Evolutionary conservation across 371 early-diverging fungal species (phyloP).

Genomic region (Lichtheimia ramosa): DNA sequence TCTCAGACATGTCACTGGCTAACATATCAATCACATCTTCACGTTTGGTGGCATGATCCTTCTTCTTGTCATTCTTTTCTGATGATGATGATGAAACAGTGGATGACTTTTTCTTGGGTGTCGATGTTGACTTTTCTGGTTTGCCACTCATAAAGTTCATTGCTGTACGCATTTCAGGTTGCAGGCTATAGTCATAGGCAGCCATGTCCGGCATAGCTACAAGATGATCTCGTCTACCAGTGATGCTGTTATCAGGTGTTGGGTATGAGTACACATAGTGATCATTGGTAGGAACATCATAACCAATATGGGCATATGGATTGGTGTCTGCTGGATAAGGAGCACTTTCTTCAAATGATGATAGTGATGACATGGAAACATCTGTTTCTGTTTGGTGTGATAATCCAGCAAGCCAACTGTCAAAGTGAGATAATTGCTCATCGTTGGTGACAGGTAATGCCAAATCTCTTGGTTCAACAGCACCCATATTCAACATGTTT

Average conservation of each 20-base stretch:
- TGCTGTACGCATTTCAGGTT: constrained; percentile 26
- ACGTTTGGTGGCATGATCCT: too few relatives aligned
- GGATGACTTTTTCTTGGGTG: constrained; percentile 10
- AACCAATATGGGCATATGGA: neutral
- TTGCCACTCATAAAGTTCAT: constrained; percentile 26
- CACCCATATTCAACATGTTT: constrained; percentile 14
- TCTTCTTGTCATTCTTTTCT: too few relatives aligned
- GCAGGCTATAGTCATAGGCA: constrained; percentile 7
- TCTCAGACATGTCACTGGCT: constrained; percentile 9
- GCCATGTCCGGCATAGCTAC: constrained; percentile 25
- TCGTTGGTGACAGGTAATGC: constrained; percentile 30
- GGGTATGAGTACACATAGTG: too few relatives aligned
- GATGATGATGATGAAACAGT: neutral
- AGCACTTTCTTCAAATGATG: constrained; percentile 1
- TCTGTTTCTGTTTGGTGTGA: neutral
- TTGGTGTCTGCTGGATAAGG: neutral
- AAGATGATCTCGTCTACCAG: constrained; percentile 34
- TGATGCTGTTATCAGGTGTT: neutral
- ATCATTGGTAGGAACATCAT: too few relatives aligned
- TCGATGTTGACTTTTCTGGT: constrained; percentile 16
- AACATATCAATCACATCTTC: constrained; percentile 5
- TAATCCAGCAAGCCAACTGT: constrained; percentile 26
- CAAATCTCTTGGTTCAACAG: constrained; percentile 18
- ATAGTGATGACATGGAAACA: neutral
- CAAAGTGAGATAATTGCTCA: constrained; percentile 33